Percentiles rank a stretch among this genome's conserved stretches.
phyloP scores from a whole-genome alignment of 805 yeast species.

The Candida ovalis region DNA sequence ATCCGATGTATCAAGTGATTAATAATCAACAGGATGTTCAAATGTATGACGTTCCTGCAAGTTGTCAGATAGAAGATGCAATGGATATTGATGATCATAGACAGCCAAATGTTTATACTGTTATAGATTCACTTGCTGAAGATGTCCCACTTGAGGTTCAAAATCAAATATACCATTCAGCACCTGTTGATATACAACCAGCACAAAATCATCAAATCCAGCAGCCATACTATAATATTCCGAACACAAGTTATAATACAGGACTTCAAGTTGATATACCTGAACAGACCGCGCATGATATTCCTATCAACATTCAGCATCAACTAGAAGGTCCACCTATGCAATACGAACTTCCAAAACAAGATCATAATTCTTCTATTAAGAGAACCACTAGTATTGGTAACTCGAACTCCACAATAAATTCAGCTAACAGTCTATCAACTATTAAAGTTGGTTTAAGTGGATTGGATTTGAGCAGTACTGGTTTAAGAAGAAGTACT shows the following conservation, averaged over 20 bases:
- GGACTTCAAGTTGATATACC: constrained; percentile 1
- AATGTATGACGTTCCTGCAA: constrained; percentile 39
- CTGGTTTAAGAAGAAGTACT: constrained; percentile 27
- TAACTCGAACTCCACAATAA: constrained; percentile 11
- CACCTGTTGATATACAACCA: not conserved
- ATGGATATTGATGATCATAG: constrained; percentile 21
- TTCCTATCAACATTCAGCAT: constrained; percentile 8
- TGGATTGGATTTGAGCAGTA: constrained; percentile 28
- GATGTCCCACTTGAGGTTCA: constrained; percentile 2
- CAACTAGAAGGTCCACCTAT: not conserved
- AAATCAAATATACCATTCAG: not conserved
- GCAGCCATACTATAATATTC: not conserved
- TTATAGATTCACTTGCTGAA: constrained; percentile 1
- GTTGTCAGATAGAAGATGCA: constrained; percentile 33
- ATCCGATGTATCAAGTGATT: constrained; percentile 32
- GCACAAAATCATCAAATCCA: not conserved
- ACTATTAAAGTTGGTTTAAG: constrained; percentile 30
- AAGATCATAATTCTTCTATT: not conserved
- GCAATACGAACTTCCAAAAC: not conserved
- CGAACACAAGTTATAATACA: constrained; percentile 1
- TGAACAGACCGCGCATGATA: constrained; percentile 5
- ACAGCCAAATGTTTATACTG: not conserved
- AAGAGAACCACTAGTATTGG: constrained; percentile 20
- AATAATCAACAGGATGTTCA: constrained; percentile 24
- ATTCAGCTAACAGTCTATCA: constrained; percentile 17